These are phyloP conservation scores for Salvia miltiorrhiza DNA, from an alignment of 257 asterid genomes.

Conservation along the genomic window DNA sequence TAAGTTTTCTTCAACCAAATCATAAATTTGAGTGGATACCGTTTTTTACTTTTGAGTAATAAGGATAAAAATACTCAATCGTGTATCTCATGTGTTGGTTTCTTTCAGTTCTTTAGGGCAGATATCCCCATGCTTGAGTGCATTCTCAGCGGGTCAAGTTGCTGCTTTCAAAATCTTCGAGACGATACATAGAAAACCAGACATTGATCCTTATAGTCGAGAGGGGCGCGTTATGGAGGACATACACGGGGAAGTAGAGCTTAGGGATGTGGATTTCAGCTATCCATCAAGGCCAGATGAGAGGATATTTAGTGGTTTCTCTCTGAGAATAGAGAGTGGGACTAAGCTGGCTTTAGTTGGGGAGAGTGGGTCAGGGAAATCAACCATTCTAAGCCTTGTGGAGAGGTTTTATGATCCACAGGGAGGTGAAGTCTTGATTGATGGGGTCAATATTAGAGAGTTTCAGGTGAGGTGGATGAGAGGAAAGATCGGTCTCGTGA, in stretches of 20 bases:
- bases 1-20: slow-evolving; percentile 23
- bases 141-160: slow-evolving; percentile 47
- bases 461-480: slow-evolving; percentile 53
- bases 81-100: too few relatives aligned
- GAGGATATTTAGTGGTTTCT: slow-evolving; percentile 29
- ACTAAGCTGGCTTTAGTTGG: slow-evolving; percentile 51
- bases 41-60: too few relatives aligned
- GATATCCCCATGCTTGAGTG: slow-evolving; percentile 44
- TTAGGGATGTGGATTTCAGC: slow-evolving; percentile 46
- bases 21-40: too few relatives aligned
- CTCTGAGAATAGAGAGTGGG: slow-evolving; percentile 35
- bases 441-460: slow-evolving; percentile 45
- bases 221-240: slow-evolving; percentile 31
- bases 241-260: slow-evolving; percentile 39
- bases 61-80: too few relatives aligned
- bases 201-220: slow-evolving; percentile 41
- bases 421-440: slow-evolving; percentile 45
- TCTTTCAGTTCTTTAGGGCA: slow-evolving; percentile 47
- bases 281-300: slow-evolving; percentile 49
- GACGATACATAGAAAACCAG: slow-evolving; percentile 38
- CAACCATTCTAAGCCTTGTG: slow-evolving; percentile 39
- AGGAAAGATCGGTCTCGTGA: slow-evolving; percentile 48
- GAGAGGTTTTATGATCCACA: slow-evolving; percentile 66
- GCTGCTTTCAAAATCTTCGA: slow-evolving; percentile 44
- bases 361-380: slow-evolving; percentile 62